A percentile compares a stretch with the other conserved stretches of the same genome.
Conservation (phyloP, 2,329 filamentous ascomycete species). For the Curvularia sp. region DNA sequence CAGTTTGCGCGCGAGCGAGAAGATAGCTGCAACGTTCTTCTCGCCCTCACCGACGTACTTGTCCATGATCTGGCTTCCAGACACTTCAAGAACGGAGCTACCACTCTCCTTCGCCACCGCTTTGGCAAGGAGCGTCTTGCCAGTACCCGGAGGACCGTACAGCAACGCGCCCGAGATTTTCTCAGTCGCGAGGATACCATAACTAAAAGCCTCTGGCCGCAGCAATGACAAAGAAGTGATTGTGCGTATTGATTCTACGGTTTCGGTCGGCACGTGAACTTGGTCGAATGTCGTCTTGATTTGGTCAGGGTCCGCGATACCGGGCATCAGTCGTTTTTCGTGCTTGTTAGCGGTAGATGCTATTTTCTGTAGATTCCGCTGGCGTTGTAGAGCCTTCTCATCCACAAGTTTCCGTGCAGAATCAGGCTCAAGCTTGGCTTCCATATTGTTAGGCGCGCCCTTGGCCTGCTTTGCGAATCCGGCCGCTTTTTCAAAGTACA, state of each 20-base stretch:
- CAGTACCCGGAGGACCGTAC: slow-evolving; percentile 81
- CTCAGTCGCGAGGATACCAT: slow-evolving; percentile 89
- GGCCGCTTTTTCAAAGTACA: slow-evolving; percentile 32
- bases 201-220: slow-evolving; percentile 92
- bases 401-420: slow-evolving; percentile 17
- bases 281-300: slow-evolving; percentile 88
- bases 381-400: slow-evolving; percentile 49
- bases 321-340: slow-evolving; percentile 81
- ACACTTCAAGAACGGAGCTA: slow-evolving; percentile 80
- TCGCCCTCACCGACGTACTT: slow-evolving; percentile 97
- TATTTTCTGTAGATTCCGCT: slow-evolving; percentile 59
- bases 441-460: slow-evolving; percentile 8
- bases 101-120: slow-evolving; percentile 69
- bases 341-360: slow-evolving; percentile 65
- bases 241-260: slow-evolving; percentile 85
- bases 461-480: slow-evolving; percentile 17
- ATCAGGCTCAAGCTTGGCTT: slow-evolving; percentile 10
- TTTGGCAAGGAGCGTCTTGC: slow-evolving; percentile 70
- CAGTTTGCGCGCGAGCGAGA: slow-evolving; percentile 88
- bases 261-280: slow-evolving; percentile 81
- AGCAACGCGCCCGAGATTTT: slow-evolving; percentile 88
- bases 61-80: slow-evolving; percentile 89
- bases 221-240: slow-evolving; percentile 86
- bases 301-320: slow-evolving; percentile 80
- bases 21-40: slow-evolving; percentile 91